Percentiles rank a stretch among this genome's conserved stretches.
phyloP scores from a whole-genome alignment of 140 eudicot genomes.

The Stevia rebaudiana region DNA sequence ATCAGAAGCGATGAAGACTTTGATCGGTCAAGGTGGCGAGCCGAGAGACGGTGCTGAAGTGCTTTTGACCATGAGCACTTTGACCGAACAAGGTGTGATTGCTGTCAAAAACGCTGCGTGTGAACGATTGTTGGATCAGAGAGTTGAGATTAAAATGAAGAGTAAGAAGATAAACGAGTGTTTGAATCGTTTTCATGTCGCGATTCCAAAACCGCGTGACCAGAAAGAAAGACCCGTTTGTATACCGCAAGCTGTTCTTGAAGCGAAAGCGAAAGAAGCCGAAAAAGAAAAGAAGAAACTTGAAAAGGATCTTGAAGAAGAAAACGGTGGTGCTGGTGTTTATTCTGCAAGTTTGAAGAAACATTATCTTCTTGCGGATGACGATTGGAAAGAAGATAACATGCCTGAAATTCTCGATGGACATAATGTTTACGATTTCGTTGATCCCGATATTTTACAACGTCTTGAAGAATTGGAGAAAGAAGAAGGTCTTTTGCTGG shows the following conservation, averaged over 20 bases:
- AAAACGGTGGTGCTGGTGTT: constrained; percentile 95
- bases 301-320: constrained; percentile 73
- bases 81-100: constrained; percentile 83
- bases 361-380: constrained; percentile 63
- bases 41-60: constrained; percentile 59
- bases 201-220: constrained; percentile 84
- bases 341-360: constrained; percentile 84
- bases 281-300: constrained; percentile 59
- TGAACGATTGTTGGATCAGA: constrained; percentile 69
- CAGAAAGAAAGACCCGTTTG: constrained; percentile 72
- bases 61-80: constrained; percentile 83
- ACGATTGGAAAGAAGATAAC: constrained; percentile 85
- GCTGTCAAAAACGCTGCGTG: constrained; percentile 93
- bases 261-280: constrained; percentile 58
- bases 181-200: constrained; percentile 86
- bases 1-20: constrained; percentile 79
- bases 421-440: constrained; percentile 76
- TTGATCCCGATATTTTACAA: constrained; percentile 79
- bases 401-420: constrained; percentile 92
- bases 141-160: constrained; percentile 92
- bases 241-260: constrained; percentile 74
- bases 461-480: constrained; percentile 87
- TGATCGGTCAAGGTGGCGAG: constrained; percentile 86
- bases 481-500: constrained; percentile 72
- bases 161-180: constrained; percentile 86